Evolutionary conservation across 78 protist genomes (phyloP).

Genomic region (Dictyostelium intermedium): DNA sequence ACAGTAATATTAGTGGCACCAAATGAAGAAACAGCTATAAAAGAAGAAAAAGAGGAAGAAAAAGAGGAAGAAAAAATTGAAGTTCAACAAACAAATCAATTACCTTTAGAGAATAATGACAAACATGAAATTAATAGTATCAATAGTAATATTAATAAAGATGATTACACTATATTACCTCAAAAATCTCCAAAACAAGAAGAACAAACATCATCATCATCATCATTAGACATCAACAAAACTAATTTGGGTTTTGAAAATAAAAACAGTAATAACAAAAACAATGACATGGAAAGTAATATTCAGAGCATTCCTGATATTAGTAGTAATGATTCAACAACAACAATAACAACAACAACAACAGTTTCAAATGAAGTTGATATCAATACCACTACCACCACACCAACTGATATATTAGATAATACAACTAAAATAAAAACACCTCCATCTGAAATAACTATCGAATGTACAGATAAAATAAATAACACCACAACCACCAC

Average conservation of each 20-base stretch:
- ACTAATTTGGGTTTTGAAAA: not conserved
- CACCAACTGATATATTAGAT: not conserved
- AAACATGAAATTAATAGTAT: not conserved
- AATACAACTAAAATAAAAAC: not conserved
- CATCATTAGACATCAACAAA: slow-evolving; percentile 4
- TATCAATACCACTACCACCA: not conserved
- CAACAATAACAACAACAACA: not conserved
- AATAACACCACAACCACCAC: not conserved
- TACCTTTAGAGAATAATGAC: not conserved
- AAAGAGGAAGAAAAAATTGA: not conserved
- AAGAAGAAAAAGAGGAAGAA: not conserved
- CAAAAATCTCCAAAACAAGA: not conserved
- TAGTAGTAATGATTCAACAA: not conserved
- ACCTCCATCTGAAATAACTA: not conserved
- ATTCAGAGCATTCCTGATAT: not conserved
- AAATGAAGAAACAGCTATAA: not conserved
- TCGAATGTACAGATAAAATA: not conserved
- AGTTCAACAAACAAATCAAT: not conserved
- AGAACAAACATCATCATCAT: not conserved
- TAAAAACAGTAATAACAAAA: not conserved
- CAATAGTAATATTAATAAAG: not conserved
- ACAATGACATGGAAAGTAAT: not conserved
- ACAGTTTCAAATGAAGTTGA: not conserved
- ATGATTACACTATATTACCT: not conserved
- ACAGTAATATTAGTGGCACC: not conserved